A percentile compares a stretch with the other conserved stretches of the same genome.
Conservation (phyloP, 495 filamentous ascomycete species). For the Podospora conica region DNA sequence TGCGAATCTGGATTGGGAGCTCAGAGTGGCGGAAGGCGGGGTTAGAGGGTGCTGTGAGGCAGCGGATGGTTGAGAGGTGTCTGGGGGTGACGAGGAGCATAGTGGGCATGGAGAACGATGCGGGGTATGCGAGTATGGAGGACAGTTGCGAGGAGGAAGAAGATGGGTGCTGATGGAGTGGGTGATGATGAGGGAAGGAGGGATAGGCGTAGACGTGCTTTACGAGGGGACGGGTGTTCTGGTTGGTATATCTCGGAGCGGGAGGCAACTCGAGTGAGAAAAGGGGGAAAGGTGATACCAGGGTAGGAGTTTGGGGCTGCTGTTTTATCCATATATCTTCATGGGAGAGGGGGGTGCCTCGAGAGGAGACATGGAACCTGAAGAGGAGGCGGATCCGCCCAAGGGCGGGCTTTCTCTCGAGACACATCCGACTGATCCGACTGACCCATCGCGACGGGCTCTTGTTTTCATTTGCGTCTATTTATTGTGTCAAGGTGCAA, state of each 20-base stretch:
- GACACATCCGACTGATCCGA: too few relatives aligned
- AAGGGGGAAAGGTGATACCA: too few relatives aligned
- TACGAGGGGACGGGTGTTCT: neutral
- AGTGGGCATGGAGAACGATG: constrained; percentile 48
- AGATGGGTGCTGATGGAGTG: constrained; percentile 20
- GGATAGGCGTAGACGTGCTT: too few relatives aligned
- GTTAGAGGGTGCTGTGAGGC: constrained; percentile 40
- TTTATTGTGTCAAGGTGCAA: neutral
- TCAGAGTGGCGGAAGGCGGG: constrained; percentile 36
- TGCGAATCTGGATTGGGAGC: constrained; percentile 52
- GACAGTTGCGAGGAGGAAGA: constrained; percentile 21
- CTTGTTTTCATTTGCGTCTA: neutral
- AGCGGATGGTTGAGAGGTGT: constrained; percentile 44
- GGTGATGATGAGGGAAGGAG: too few relatives aligned
- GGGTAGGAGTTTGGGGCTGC: too few relatives aligned
- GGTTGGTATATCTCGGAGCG: neutral
- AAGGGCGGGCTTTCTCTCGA: too few relatives aligned
- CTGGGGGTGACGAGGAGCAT: constrained; percentile 42
- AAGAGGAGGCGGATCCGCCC: too few relatives aligned
- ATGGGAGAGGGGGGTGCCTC: too few relatives aligned
- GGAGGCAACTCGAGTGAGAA: too few relatives aligned
- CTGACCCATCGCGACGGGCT: too few relatives aligned
- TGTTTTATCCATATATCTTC: too few relatives aligned
- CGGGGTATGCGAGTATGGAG: constrained; percentile 48
- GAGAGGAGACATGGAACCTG: too few relatives aligned